Percentiles rank a stretch among this genome's conserved stretches.
phyloP scores from a whole-genome alignment of 176 grass and related monocot species.

The Aegilops sharonensis region DNA sequence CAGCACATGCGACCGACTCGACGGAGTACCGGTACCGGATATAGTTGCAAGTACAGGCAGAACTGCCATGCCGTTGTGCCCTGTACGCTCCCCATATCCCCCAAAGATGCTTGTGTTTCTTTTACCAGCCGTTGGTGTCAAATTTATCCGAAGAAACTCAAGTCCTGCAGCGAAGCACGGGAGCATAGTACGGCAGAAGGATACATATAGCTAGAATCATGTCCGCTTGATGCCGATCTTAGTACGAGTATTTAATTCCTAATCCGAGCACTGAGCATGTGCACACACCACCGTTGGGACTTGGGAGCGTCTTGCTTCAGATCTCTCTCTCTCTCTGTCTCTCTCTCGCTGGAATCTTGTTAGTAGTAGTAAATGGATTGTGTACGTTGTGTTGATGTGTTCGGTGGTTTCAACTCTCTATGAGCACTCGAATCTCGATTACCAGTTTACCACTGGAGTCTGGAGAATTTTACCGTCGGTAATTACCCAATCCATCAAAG shows the following conservation, averaged over 20 bases:
- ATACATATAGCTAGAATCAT: background rate
- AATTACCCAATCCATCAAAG: no score
- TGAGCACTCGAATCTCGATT: background rate
- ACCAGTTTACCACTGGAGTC: no score
- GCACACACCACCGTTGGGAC: slow-evolving; percentile 30
- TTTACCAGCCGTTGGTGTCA: background rate
- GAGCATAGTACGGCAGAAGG: background rate
- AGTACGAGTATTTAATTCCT: background rate
- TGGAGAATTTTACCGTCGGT: no score
- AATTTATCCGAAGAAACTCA: background rate
- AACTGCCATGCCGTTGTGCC: slow-evolving; percentile 8
- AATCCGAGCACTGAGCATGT: slow-evolving; percentile 23
- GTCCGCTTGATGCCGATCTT: background rate
- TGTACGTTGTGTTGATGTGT: background rate
- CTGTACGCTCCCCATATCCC: slow-evolving; percentile 26
- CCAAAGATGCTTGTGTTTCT: background rate
- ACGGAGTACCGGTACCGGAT: background rate
- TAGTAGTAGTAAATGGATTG: background rate
- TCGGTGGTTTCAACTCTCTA: background rate
- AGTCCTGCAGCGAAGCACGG: slow-evolving; percentile 9
- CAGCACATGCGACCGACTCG: slow-evolving; percentile 11
- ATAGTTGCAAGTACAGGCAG: background rate
- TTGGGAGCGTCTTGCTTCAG: slow-evolving; percentile 17
- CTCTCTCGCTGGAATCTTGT: background rate
- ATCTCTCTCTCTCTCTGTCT: background rate